Base-by-base conservation (phyloP, 305 asterid species). In the Fraxinus angustifolia region DNA sequence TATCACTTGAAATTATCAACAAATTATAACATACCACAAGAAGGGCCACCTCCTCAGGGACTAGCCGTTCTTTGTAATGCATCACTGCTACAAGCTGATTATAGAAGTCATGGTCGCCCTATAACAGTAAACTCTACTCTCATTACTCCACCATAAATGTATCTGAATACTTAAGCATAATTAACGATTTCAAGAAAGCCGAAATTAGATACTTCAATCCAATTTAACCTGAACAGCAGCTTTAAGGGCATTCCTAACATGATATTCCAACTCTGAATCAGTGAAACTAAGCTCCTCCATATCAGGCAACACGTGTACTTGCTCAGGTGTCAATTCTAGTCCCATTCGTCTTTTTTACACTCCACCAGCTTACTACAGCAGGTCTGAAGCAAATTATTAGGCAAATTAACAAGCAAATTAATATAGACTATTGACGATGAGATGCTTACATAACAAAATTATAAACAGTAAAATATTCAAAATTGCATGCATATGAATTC, bases 21-120 rank as follows among this genome's bases (percentile, higher is more conserved):
- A 53, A 74, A 80, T 21, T 74, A 70, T 45, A 72, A 50, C 91
- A 78, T 92, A 96, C 99, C 98, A 93, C 96, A 3, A 93, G 96
- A 68, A 88, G 88, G 76, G 99, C 98, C 80, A 87, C 95, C 84
- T 94, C 91, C 45, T 91, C 99, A 4, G 89, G 50, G n/a, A 3
- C 65, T 78, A 90, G 88, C 30, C 78, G 86, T 58, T 90, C 86
- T 68, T 62, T 88, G 60, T 80, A 91, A 83, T 86, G 86, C 81
- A 96, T 82, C 86, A 90, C 90, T 14, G 87, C 88, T 82, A 91
- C 87, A 77, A 96, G 88, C 80, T 91, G 94, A 36, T 91, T 81
- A 76, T 94, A 96, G 33, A 72, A 85, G 79, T 88, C 91, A 16
- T 70, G 31, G 70, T 92, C 91, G 7, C 95, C 99, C 98, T 96